A percentile compares a stretch with the other conserved stretches of the same genome.
Conservation (phyloP, 352 stramenopile genomes). For the Lagenidium sp. region DNA sequence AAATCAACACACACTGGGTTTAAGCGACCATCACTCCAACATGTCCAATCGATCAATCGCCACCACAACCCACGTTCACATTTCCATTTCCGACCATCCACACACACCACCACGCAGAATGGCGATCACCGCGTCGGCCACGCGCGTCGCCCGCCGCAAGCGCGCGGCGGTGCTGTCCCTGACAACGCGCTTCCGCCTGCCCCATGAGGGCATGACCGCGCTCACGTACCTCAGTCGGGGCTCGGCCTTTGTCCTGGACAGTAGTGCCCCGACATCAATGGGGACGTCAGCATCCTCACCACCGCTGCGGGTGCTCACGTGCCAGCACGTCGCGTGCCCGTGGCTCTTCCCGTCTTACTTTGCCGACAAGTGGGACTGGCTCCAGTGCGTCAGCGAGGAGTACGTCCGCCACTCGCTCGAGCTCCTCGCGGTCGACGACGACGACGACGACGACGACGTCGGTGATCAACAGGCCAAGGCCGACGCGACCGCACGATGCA, state of each 20-base stretch:
- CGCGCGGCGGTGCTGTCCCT: constrained; percentile 71
- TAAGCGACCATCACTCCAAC: no score
- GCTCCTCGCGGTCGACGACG: constrained; percentile 25
- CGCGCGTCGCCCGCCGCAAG: no score
- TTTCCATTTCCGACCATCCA: no score
- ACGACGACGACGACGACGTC: constrained; percentile 2
- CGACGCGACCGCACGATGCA: no score
- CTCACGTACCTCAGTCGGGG: constrained; percentile 74
- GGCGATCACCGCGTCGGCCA: no score
- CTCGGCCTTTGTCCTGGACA: constrained; percentile 50
- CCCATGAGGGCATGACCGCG: constrained; percentile 63
- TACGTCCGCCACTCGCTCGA: constrained; percentile 66
- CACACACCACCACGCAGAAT: no score
- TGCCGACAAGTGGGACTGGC: constrained; percentile 67
- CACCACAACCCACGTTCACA: no score
- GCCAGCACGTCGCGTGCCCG: constrained; percentile 73
- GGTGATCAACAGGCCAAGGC: no score
- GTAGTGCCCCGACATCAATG: constrained; percentile 1
- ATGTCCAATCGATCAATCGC: no score
- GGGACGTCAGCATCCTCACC: no score
- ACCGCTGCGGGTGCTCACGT: constrained; percentile 54
- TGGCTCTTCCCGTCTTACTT: constrained; percentile 78
- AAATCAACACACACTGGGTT: no score
- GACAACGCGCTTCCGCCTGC: constrained; percentile 70
- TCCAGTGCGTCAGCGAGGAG: constrained; percentile 72